A percentile compares a stretch with the other conserved stretches of the same genome.
Evolutionary conservation across 2,329 filamentous ascomycete genomes (phyloP).

Genomic region (Coniochaeta prunicola): DNA sequence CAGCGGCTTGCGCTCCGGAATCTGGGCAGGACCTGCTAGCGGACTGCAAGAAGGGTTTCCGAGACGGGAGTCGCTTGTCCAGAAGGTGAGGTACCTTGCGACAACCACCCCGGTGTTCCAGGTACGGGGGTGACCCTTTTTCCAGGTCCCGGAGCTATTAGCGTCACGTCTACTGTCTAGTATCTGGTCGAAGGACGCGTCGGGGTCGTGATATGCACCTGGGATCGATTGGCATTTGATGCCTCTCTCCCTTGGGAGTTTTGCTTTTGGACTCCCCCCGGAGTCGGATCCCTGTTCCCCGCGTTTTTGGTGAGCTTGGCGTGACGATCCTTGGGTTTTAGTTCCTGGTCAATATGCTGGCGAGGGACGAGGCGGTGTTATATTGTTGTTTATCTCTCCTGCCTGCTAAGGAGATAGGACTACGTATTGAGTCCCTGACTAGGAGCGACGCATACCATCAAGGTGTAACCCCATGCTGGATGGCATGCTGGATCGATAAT

Average conservation of each 20-base stretch:
- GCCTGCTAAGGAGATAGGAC: background rate
- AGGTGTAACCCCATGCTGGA: background rate
- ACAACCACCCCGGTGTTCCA: background rate
- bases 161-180: no score
- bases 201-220: background rate
- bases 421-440: background rate
- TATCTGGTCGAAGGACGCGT: no score
- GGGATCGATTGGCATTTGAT: background rate
- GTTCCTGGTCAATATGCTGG: background rate
- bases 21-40: background rate
- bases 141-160: no score
- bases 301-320: background rate
- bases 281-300: background rate
- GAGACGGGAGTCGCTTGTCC: background rate
- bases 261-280: background rate
- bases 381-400: background rate
- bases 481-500: background rate
- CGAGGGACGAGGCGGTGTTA: background rate
- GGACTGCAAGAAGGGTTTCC: background rate
- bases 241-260: background rate
- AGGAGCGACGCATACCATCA: background rate
- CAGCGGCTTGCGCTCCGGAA: background rate
- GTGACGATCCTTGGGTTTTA: background rate
- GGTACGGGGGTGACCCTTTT: no score
- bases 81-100: background rate